These are phyloP conservation scores for Petasospora rhodanensis DNA, from an alignment of 1,139 yeast genomes.

Conservation along the genomic window DNA sequence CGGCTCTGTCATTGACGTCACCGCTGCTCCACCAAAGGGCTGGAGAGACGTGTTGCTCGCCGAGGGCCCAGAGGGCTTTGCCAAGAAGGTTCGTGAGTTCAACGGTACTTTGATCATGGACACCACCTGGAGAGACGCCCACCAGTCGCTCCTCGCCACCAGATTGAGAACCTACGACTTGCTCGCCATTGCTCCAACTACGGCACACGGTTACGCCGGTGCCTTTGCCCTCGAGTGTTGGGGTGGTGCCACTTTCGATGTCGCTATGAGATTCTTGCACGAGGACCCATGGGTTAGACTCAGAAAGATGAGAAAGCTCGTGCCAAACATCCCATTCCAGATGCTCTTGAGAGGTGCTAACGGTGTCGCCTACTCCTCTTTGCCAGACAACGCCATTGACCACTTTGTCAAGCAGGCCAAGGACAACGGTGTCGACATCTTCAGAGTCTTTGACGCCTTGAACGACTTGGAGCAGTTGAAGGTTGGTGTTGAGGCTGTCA, in stretches of 20 bases:
- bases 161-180: slow-evolving; percentile 94
- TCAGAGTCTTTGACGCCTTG: slow-evolving; percentile 96
- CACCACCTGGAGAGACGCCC: slow-evolving; percentile 99
- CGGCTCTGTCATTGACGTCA: slow-evolving; percentile 54
- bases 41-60: slow-evolving; percentile 87
- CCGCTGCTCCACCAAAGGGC: slow-evolving; percentile 60
- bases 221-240: slow-evolving; percentile 97
- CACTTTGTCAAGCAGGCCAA: slow-evolving; percentile 94
- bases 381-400: slow-evolving; percentile 98
- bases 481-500: slow-evolving; percentile 97
- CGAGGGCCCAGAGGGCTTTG: slow-evolving; percentile 86
- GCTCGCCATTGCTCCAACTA: slow-evolving; percentile 86
- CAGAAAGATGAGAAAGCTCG: slow-evolving; percentile 78
- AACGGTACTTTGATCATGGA: slow-evolving; percentile 92
- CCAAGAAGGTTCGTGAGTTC: slow-evolving; percentile 76
- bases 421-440: slow-evolving; percentile 93
- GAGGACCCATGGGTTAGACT: slow-evolving; percentile 99
- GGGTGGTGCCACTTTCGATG: slow-evolving; percentile 99
- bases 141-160: slow-evolving; percentile 96
- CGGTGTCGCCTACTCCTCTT: slow-evolving; percentile 96
- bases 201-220: slow-evolving; percentile 85
- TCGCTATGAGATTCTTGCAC: slow-evolving; percentile 94
- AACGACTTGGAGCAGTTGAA: slow-evolving; percentile 94
- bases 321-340: slow-evolving; percentile 98
- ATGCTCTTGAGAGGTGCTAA: slow-evolving; percentile 99